phyloP scores from a whole-genome alignment of 352 stramenopile genomes.

The Hyaloperonospora brassicae region DNA sequence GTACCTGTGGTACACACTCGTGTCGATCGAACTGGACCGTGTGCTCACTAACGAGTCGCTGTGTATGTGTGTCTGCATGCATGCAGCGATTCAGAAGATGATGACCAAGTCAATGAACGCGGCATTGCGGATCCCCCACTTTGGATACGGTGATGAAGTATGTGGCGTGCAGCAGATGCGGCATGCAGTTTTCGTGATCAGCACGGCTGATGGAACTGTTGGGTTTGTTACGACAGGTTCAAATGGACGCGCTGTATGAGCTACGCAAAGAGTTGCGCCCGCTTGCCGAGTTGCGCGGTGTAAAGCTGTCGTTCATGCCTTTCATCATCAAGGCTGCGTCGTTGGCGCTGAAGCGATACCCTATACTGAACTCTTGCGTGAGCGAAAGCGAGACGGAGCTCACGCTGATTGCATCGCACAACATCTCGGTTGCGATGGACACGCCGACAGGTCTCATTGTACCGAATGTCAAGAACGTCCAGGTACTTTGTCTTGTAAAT shows the following conservation, averaged over 20 bases:
- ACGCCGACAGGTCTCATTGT: constrained; percentile 93
- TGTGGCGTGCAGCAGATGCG: constrained; percentile 24
- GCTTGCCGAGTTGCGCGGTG: constrained; percentile 53
- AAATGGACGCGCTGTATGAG: constrained; percentile 85
- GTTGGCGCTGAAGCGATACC: constrained; percentile 91
- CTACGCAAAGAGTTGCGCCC: constrained; percentile 87
- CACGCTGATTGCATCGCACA: constrained; percentile 88
- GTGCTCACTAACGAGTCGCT: constrained; percentile 4
- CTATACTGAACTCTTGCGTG: constrained; percentile 90
- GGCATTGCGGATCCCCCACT: constrained; percentile 93
- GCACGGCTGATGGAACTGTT: constrained; percentile 3
- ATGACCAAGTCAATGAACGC: constrained; percentile 98
- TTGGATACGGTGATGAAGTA: constrained; percentile 97
- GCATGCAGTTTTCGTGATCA: too few relatives aligned
- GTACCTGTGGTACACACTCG: neutral
- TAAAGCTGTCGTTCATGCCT: constrained; percentile 94
- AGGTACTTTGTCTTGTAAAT: constrained; percentile 33
- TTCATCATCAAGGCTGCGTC: constrained; percentile 95
- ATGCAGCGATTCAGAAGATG: constrained; percentile 90
- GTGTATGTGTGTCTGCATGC: constrained; percentile 3
- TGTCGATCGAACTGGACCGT: neutral
- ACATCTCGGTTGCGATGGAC: constrained; percentile 98
- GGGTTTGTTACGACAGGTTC: constrained; percentile 40
- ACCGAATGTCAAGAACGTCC: constrained; percentile 92
- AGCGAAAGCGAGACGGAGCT: constrained; percentile 80